Conservation (phyloP, 1,284 basidiomycete species). For the Austropuccinia psidii region DNA sequence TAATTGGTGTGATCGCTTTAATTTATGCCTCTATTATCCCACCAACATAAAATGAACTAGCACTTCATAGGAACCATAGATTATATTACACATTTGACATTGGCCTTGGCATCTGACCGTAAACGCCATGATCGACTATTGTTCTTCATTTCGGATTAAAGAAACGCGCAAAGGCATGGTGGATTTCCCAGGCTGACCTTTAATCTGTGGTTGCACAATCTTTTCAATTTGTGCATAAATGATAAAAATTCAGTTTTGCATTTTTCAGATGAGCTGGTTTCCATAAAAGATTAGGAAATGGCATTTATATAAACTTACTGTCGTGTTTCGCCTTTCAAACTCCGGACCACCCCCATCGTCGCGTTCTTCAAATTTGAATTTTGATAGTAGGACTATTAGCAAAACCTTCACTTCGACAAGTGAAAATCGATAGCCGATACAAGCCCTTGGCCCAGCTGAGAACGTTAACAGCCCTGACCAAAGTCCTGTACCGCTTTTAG, state of each 20-base stretch:
- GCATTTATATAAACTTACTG: not conserved
- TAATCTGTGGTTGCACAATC: not conserved
- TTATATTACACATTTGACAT: too few relatives aligned
- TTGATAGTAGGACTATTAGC: not conserved
- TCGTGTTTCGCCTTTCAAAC: not conserved
- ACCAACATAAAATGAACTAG: too few relatives aligned
- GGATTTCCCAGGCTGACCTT: not conserved
- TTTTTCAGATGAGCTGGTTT: too few relatives aligned
- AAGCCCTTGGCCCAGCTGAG: conserved; percentile 51
- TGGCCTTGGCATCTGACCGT: too few relatives aligned
- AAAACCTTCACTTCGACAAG: conserved; percentile 48
- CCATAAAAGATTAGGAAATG: not conserved
- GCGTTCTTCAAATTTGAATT: not conserved
- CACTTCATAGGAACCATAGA: too few relatives aligned
- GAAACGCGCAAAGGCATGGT: not conserved
- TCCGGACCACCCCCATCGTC: not conserved
- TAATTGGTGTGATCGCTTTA: too few relatives aligned
- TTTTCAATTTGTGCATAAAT: not conserved
- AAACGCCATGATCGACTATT: too few relatives aligned
- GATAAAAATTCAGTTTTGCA: not conserved
- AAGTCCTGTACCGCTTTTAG: conserved; percentile 46
- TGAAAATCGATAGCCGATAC: conserved; percentile 51
- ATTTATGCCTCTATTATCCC: too few relatives aligned
- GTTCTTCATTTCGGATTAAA: too few relatives aligned
- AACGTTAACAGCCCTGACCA: conserved; percentile 48